These are phyloP conservation scores for Fusarium keratoplasticum DNA, from an alignment of 2,329 filamentous ascomycete genomes.

Conservation along the genomic window DNA sequence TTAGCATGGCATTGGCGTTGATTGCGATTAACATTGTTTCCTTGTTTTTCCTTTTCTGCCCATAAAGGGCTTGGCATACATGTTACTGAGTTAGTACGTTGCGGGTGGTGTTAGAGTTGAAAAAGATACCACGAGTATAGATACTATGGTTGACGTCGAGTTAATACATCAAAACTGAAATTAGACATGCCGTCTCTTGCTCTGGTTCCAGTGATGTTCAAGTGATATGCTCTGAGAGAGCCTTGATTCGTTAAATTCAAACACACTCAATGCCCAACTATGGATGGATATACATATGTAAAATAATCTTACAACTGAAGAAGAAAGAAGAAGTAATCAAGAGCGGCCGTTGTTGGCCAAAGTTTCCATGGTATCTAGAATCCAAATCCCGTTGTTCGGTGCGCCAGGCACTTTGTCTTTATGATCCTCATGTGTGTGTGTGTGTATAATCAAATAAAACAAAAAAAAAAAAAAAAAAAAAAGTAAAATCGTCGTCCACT, in stretches of 20 bases:
- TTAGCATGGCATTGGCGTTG: conserved; percentile 42
- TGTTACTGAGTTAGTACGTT: not conserved
- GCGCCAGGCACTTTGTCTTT: conserved; percentile 34
- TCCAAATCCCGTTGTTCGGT: conserved; percentile 26
- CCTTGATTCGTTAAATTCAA: not conserved
- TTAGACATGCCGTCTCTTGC: not conserved
- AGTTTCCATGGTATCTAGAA: conserved; percentile 39
- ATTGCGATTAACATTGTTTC: conserved; percentile 14
- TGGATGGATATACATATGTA: not conserved
- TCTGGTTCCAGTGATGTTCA: not conserved
- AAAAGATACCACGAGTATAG: conserved; percentile 1
- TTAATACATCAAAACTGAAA: not conserved
- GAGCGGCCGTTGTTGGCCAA: conserved; percentile 19
- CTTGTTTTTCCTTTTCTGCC: not conserved
- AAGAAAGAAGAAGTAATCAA: conserved; percentile 6
- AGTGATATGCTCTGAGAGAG: not conserved
- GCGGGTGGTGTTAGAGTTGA: not conserved
- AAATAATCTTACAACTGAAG: conserved; percentile 20
- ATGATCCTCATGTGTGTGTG: conserved; percentile 20
- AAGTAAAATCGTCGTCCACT: conserved; percentile 3
- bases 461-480: conserved; percentile 14
- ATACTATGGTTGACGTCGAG: not conserved
- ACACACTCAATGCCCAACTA: conserved; percentile 13
- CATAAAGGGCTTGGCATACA: not conserved
- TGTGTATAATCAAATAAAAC: conserved; percentile 15